Base-by-base conservation (phyloP, 192 early-diverging fungal species). In the Chytriomyces confervae region DNA sequence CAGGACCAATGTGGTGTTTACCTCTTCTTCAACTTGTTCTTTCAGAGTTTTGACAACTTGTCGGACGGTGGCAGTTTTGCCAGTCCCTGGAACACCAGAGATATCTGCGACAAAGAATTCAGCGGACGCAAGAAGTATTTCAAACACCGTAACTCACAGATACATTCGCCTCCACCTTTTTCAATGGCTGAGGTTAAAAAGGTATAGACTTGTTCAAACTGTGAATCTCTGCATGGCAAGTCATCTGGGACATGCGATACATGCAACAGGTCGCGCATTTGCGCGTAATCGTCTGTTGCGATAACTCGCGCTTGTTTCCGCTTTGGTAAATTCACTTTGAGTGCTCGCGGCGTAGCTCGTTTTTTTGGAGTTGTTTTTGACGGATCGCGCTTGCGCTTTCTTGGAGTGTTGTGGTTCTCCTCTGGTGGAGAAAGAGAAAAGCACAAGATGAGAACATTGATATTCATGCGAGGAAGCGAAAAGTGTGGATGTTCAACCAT, bases 51-150 rank as follows among this genome's bases (percentile, higher is more conserved):
- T 88, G 36, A 99, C 91, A 0, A 94, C 94, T 72, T 93, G 92
- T 36, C 90, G 85, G 0, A 98, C 94, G 0, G 97, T 98, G 0
- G 96, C 97, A 0, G 97, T 99, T 81, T 99, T 99, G 50, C 97
- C 97, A 3, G 96, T 97, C 6, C 97, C 97, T 3, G 97, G 96
- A 6, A 97, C 94, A 5, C 96, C 96, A 29, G 96, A 97, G 24
- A 99, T 94, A 79, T 96, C 92, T 93, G 81, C 9, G 9, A 18
- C 27, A 11, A 72, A 36, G 36, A 36, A 1, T 36, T 36, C 36
- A 36, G 36, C 36, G 36, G 36, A 36, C 36, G 36, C 36, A 36
- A 36, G 36, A 36, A 36, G 36, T 36, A 36, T 36, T 36, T 36
- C 36, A 36, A 36, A 36, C 36, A 36, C 1, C 36, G 36, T 1